These are phyloP conservation scores for Saccharomyces pastorianus DNA, from an alignment of 1,139 yeast species.

Conservation along the genomic window DNA sequence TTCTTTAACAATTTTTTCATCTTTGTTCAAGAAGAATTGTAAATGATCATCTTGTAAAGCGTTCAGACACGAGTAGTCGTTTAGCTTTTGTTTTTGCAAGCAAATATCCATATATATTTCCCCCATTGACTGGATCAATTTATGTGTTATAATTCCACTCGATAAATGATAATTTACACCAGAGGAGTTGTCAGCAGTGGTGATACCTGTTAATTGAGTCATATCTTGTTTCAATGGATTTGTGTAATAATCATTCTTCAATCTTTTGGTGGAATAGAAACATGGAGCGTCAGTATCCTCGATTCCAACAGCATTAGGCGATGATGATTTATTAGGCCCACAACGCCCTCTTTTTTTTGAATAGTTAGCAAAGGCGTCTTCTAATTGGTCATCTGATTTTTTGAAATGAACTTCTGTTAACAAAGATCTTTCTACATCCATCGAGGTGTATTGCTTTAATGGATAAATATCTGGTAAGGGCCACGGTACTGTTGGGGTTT, in stretches of 20 bases:
- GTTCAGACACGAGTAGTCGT: conserved; percentile 21
- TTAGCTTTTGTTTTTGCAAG: conserved; percentile 26
- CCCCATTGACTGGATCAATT: conserved; percentile 39
- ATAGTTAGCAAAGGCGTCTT: conserved; percentile 22
- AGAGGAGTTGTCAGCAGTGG: conserved; percentile 32
- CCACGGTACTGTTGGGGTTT: conserved; percentile 45
- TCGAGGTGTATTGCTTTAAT: conserved; percentile 53
- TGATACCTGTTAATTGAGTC: conserved; percentile 52
- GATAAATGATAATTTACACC: conserved; percentile 29
- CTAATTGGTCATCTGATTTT: conserved; percentile 31
- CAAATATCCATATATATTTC: conserved; percentile 25
- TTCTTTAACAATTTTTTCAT: conserved; percentile 16
- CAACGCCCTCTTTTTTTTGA: conserved; percentile 21
- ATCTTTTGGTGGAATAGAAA: conserved; percentile 57
- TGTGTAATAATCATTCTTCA: conserved; percentile 59
- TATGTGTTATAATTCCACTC: conserved; percentile 41
- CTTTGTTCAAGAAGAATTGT: conserved; percentile 17
- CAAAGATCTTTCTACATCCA: conserved; percentile 72
- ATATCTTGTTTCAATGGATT: conserved; percentile 57
- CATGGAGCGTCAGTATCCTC: conserved; percentile 11
- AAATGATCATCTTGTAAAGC: conserved; percentile 23
- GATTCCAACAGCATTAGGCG: conserved; percentile 33
- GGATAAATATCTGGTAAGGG: conserved; percentile 69
- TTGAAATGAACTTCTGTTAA: conserved; percentile 66
- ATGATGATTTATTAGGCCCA: conserved; percentile 21